Evolutionary conservation across 768 basidiomycete genomes (phyloP), one percentile per base, ranked within the genome.

Genomic region (Nidularia pulvinata): DNA sequence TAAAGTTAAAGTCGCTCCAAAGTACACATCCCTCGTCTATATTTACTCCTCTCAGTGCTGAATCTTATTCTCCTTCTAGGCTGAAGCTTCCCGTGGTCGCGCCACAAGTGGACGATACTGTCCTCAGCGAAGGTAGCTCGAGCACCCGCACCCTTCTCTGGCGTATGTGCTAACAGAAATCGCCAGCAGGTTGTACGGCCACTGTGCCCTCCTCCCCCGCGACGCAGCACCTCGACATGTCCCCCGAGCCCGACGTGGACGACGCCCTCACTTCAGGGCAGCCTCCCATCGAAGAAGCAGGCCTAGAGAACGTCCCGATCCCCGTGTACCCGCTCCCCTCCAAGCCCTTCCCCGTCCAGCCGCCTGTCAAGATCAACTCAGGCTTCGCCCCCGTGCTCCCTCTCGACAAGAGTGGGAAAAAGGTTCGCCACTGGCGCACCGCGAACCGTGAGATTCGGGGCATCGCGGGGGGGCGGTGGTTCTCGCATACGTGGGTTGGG

Each of bases 381-480:
- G 88, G 89, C 9, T 86, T 88, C 58, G 88, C 90, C 10, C 83
- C 88, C 0, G 65, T 79, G 32, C 66, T 88, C 37, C 77, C 87
- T 43, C 74, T 93, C 25, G 91, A 92, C 64, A 85, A 81, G 61
- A 80, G 72, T 22, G 75, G 75, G 14, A 80, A 76, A 48, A 82
- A 83, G 59, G 82, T 82, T 25, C 82, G 91, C 33, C 84, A 81
- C 54, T 93, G 91, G 91, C 82, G 88, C 37, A 63, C 79, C 42
- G 89, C 88, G 6, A 80, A 86, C 53, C 82, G 91, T 42, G 91
- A 92, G 69, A 83, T 93, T 49, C 78, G 89, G 36, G 91, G 91
- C 6, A 90, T 93, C 49, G 90, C 86, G 16, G 91, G 91, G 10
- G 91, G 91, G 1, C 82, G 90, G 39, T 93, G 91, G 91, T 86